phyloP scores from a whole-genome alignment of 495 filamentous ascomycete genomes.

The Neurospora pannonica region DNA sequence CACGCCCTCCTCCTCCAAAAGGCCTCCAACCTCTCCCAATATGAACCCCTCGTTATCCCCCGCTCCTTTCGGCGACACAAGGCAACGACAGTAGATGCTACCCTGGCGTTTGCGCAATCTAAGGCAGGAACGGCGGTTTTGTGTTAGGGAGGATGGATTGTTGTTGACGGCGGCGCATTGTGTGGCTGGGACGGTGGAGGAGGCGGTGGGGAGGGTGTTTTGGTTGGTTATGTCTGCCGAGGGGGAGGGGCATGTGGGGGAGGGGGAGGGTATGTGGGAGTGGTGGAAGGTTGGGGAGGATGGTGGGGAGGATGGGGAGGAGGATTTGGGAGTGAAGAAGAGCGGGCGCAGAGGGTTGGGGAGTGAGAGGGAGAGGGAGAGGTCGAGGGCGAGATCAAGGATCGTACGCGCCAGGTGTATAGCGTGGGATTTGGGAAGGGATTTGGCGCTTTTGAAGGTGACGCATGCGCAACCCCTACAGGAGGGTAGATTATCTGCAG shows the following conservation, averaged over 20 bases:
- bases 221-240: neutral
- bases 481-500: neutral
- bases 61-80: neutral
- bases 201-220: neutral
- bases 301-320: neutral
- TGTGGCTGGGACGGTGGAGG: slow-evolving; percentile 23
- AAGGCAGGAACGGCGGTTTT: slow-evolving; percentile 40
- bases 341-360: neutral
- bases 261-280: too few relatives aligned
- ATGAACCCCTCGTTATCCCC: neutral
- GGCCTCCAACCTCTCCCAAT: slow-evolving; percentile 6
- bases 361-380: too few relatives aligned
- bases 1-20: slow-evolving; percentile 13
- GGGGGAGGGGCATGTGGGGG: neutral
- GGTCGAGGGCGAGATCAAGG: slow-evolving; percentile 1
- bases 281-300: too few relatives aligned
- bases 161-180: slow-evolving; percentile 41
- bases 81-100: slow-evolving; percentile 14
- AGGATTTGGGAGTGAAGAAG: neutral
- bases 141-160: slow-evolving; percentile 29
- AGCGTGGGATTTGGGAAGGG: slow-evolving; percentile 27
- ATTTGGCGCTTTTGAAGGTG: slow-evolving; percentile 33
- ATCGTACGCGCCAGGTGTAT: slow-evolving; percentile 27
- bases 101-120: slow-evolving; percentile 38
- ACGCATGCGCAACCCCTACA: slow-evolving; percentile 8